Evolutionary conservation across 108 stramenopile species (phyloP).

Genomic region (Craspedostauros australis): DNA sequence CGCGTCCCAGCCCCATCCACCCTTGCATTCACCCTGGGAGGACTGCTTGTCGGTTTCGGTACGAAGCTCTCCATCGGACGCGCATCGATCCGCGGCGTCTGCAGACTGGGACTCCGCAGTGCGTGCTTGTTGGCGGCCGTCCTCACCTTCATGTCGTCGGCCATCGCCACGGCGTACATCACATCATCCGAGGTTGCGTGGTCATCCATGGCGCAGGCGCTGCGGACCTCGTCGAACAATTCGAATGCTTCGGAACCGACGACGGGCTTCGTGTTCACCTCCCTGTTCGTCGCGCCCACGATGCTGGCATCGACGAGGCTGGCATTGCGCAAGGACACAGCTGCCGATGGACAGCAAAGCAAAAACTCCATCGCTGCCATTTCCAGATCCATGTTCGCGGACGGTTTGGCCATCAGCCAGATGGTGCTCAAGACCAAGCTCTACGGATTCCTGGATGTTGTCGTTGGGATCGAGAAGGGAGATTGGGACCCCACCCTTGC

Average conservation of each 20-base stretch:
- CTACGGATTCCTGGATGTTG: constrained; percentile 55
- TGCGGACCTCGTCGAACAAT: background rate
- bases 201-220: constrained; percentile 3
- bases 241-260: too few relatives aligned
- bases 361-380: constrained; percentile 19
- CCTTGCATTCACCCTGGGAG: constrained; percentile 43
- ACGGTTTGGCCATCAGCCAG: constrained; percentile 52
- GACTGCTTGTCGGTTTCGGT: constrained; percentile 71
- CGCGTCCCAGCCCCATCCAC: constrained; percentile 6
- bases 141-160: constrained; percentile 66
- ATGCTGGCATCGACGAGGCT: background rate
- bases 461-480: constrained; percentile 30
- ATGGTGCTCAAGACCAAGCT: constrained; percentile 69
- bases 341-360: too few relatives aligned
- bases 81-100: constrained; percentile 62
- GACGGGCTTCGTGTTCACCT: background rate
- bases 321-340: too few relatives aligned
- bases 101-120: constrained; percentile 76
- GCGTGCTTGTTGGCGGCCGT: constrained; percentile 67
- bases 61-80: constrained; percentile 71
- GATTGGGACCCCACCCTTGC: constrained; percentile 77
- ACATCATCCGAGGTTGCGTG: constrained; percentile 20
- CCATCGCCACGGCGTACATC: constrained; percentile 38
- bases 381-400: constrained; percentile 32
- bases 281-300: background rate